Evolutionary conservation across 495 filamentous ascomycete species (phyloP).

Genomic region (Xylaria telfairii): DNA sequence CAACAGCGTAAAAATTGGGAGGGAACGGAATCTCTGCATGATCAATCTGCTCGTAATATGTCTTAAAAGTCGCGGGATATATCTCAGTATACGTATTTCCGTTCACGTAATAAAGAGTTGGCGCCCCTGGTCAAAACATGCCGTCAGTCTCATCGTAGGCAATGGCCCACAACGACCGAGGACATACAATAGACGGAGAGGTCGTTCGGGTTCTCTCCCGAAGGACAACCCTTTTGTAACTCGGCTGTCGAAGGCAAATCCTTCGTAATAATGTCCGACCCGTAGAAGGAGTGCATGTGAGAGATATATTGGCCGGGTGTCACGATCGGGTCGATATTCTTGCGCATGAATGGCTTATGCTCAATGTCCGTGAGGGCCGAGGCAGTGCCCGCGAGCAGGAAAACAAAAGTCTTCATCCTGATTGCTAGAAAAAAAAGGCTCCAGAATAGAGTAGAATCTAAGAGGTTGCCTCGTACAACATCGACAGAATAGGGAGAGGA

Average conservation of each 20-base stretch:
- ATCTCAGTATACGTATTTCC: slow-evolving; percentile 47
- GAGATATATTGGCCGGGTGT: slow-evolving; percentile 42
- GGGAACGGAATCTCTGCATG: slow-evolving; percentile 83
- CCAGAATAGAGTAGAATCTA: background rate
- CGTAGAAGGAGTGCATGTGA: slow-evolving; percentile 49
- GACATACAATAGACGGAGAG: slow-evolving; percentile 43
- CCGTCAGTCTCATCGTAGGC: background rate
- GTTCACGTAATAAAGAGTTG: slow-evolving; percentile 47
- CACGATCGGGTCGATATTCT: slow-evolving; percentile 48
- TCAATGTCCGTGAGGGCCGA: slow-evolving; percentile 43
- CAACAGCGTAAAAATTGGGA: slow-evolving; percentile 50
- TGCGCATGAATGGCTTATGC: slow-evolving; percentile 45
- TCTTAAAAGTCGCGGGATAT: slow-evolving; percentile 48
- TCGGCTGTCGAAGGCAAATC: slow-evolving; percentile 43
- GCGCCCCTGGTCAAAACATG: slow-evolving; percentile 35
- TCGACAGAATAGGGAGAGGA: background rate
- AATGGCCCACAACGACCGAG: background rate
- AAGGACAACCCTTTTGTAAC: slow-evolving; percentile 44
- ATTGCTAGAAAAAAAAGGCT: background rate
- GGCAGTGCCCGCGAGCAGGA: slow-evolving; percentile 29
- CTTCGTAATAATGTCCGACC: slow-evolving; percentile 43
- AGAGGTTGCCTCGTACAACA: too few species aligned
- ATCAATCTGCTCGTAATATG: slow-evolving; percentile 72
- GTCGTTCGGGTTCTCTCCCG: slow-evolving; percentile 47
- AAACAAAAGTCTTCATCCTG: slow-evolving; percentile 25